phyloP scores from a whole-genome alignment of 78 protist species.

The Protostelium mycophagum region DNA sequence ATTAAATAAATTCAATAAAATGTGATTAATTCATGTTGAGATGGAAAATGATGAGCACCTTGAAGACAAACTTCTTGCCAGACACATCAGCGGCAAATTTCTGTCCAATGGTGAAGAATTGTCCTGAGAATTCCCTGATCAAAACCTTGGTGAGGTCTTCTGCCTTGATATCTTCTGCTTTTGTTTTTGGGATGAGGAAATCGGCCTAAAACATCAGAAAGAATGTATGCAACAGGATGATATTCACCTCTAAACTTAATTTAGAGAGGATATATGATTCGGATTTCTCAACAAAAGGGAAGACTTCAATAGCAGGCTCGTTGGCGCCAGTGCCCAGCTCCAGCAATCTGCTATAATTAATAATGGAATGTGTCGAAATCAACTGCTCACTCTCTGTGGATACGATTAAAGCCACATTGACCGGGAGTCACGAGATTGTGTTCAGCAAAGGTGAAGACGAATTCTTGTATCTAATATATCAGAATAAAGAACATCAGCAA shows the following conservation, averaged over 20 bases:
- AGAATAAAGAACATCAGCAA: neutral
- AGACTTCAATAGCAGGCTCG: neutral
- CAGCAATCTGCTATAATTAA: neutral
- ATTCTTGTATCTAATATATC: neutral
- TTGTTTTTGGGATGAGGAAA: neutral
- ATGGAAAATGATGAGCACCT: neutral
- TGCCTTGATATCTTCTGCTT: neutral
- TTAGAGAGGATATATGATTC: neutral
- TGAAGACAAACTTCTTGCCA: neutral
- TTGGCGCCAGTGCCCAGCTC: neutral
- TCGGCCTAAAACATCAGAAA: no score
- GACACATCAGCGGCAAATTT: neutral
- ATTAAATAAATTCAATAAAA: no score
- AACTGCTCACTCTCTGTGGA: neutral
- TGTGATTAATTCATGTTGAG: no score
- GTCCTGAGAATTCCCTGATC: neutral
- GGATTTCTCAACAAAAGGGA: neutral
- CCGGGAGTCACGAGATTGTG: neutral
- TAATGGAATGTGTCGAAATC: neutral
- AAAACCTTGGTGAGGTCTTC: neutral
- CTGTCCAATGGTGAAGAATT: neutral
- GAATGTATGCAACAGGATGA: no score
- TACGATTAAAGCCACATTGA: neutral
- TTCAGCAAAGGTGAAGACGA: neutral
- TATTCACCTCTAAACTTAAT: neutral